Conservation (phyloP, 176 grass and related monocot species). For the Avena sativa region DNA sequence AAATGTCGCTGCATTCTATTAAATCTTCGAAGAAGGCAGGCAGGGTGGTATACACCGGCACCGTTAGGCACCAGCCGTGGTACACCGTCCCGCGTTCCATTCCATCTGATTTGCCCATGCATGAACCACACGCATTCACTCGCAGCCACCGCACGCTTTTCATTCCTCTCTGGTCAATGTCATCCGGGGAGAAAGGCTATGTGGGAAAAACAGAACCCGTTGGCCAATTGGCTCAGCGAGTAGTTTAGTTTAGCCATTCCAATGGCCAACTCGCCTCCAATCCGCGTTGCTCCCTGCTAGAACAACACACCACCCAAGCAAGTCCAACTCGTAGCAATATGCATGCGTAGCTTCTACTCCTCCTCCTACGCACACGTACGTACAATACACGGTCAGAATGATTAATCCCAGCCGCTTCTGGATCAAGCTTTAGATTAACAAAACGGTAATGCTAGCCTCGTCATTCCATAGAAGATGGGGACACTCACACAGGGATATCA, state of each 20-base stretch:
- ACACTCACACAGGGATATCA: not conserved
- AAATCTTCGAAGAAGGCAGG: not conserved
- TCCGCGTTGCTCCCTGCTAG: constrained; percentile 6
- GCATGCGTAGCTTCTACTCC: not conserved
- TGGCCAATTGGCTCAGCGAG: not conserved
- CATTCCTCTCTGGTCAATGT: constrained; percentile 35
- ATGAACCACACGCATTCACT: constrained; percentile 41
- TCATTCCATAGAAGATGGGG: constrained; percentile 35
- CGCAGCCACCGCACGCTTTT: not conserved
- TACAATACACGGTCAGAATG: not conserved
- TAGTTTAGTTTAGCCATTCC: constrained; percentile 1
- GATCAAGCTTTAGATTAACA: constrained; percentile 19
- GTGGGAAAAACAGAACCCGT: not conserved
- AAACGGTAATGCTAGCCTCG: constrained; percentile 56
- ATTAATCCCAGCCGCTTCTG: constrained; percentile 2
- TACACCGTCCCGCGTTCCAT: not conserved
- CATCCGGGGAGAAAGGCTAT: not conserved
- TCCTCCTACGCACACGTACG: not conserved
- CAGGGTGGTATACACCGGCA: not conserved
- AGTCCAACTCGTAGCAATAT: not conserved
- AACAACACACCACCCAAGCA: not conserved
- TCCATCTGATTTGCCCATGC: constrained; percentile 25
- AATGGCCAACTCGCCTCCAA: constrained; percentile 20
- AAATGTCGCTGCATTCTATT: too few relatives aligned
- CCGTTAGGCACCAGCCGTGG: not conserved